These are phyloP conservation scores for Coriolopsis trogii DNA, from an alignment of 1,284 basidiomycete genomes.

Conservation along the genomic window DNA sequence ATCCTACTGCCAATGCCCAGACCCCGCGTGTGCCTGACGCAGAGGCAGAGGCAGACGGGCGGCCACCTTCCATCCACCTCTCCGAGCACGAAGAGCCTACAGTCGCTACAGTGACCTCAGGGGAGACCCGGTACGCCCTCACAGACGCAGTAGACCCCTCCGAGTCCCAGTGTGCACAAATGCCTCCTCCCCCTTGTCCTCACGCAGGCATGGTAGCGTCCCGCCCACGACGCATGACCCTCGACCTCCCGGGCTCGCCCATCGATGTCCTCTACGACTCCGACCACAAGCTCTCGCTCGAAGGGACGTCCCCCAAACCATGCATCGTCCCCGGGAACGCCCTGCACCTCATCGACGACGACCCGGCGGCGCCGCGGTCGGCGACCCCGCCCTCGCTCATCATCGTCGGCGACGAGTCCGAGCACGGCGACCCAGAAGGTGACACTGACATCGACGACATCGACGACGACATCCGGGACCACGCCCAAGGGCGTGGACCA, in stretches of 20 bases:
- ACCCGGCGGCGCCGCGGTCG: conserved; percentile 32
- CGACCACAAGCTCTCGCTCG: conserved; percentile 30
- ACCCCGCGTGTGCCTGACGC: background rate
- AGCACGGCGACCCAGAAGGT: conserved; percentile 14
- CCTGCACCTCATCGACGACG: conserved; percentile 40
- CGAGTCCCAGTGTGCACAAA: too few species aligned
- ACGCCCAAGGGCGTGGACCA: background rate
- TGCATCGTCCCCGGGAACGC: conserved; percentile 39
- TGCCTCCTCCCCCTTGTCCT: conserved; percentile 12
- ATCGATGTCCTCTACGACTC: conserved; percentile 26
- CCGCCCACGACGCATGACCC: conserved; percentile 22
- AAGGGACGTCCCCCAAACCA: conserved; percentile 34
- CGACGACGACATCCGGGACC: conserved; percentile 25
- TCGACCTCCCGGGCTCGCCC: conserved; percentile 23
- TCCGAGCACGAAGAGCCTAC: background rate
- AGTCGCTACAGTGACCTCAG: too few species aligned
- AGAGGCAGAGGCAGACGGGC: background rate
- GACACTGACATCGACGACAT: conserved; percentile 22
- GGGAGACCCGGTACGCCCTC: too few species aligned
- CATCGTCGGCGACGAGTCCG: conserved; percentile 29
- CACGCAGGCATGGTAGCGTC: conserved; percentile 5
- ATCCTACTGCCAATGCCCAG: background rate
- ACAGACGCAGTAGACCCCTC: background rate
- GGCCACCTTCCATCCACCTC: conserved; percentile 10
- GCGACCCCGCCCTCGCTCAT: conserved; percentile 33